Evolutionary conservation across 164 flowering plant genomes (phyloP), one percentile per base, ranked within the genome.

Genomic region (Nymphaea thermarum): DNA sequence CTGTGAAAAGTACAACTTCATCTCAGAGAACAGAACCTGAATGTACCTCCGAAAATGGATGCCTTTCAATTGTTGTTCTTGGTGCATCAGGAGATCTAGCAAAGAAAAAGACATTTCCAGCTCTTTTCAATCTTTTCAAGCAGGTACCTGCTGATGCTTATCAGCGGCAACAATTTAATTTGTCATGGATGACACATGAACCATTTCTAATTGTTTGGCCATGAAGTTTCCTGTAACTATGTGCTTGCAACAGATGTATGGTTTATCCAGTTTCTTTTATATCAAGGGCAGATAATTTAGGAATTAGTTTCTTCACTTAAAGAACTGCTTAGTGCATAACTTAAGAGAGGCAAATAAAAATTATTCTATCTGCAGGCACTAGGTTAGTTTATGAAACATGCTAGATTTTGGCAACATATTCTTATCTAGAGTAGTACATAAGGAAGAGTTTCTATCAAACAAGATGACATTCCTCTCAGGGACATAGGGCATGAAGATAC

Each of bases 21-120:
- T 44, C 76, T 6, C 80, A 71, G 4, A 71, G 71, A 59, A 77
- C 62, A 66, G 84, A 82, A 4, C 4, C 69, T 43, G 96, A 80
- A 41, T 65, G 43, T 72, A 77, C 74, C 5, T 67, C 79, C 42
- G 99, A 90, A 79, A 78, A 79, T 75, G 99, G 97, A 44, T 83
- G 88, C 70, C 89, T 95, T 42, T 87, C 99, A 5, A 82, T 95
- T 44, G 65, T 89, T 70, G 98, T 95, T 57, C 90, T 95, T 64
- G 99, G 99, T 70, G 99, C 99, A 76, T 95, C 99, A 11, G 99
- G 99, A 65, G 99, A 95, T 80, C 99, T 95, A 77, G 99, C 99
- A 60, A 95, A 95, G 86, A 95, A 92, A 73, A 95, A 95, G 85
- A 95, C 99, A 18, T 95, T 95, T 66, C 99, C 99, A 4, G 99